phyloP scores from a whole-genome alignment of 371 early-diverging fungal species.

The Basidiobolus heterosporus region DNA sequence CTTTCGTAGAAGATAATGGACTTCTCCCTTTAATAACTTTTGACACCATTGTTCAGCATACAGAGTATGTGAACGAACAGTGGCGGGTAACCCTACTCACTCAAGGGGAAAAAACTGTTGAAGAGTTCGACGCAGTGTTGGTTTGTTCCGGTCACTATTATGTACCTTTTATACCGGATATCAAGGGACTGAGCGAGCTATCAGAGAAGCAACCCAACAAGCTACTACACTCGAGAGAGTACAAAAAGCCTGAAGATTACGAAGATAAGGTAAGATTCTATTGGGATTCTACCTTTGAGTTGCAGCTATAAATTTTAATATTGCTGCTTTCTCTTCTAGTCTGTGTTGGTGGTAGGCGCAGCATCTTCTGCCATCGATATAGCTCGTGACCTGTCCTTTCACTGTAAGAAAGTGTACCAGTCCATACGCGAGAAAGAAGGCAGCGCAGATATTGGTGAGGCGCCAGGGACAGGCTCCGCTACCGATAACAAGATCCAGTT shows the following conservation, averaged over 20 bases:
- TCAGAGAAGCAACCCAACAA: neutral
- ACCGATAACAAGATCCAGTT: too few relatives aligned
- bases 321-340: constrained; percentile 3
- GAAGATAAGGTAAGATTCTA: constrained; percentile 17
- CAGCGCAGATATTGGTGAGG: neutral
- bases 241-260: constrained; percentile 22
- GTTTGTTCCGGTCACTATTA: constrained; percentile 40
- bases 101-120: neutral
- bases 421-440: neutral
- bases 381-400: constrained; percentile 18
- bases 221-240: constrained; percentile 34
- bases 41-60: too few relatives aligned
- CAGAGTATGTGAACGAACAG: too few relatives aligned
- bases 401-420: neutral
- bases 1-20: too few relatives aligned
- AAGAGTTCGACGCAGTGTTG: constrained; percentile 31
- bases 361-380: constrained; percentile 27
- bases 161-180: constrained; percentile 31
- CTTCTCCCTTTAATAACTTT: too few relatives aligned
- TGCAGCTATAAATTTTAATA: neutral
- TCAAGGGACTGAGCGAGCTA: constrained; percentile 18
- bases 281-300: neutral
- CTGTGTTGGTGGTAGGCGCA: constrained; percentile 25
- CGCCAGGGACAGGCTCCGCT: too few relatives aligned
- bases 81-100: too few relatives aligned